Percentiles rank a stretch among this genome's conserved stretches.
Evolutionary conservation across 345 rosid species (phyloP).

Genomic region (Heritiera littoralis): DNA sequence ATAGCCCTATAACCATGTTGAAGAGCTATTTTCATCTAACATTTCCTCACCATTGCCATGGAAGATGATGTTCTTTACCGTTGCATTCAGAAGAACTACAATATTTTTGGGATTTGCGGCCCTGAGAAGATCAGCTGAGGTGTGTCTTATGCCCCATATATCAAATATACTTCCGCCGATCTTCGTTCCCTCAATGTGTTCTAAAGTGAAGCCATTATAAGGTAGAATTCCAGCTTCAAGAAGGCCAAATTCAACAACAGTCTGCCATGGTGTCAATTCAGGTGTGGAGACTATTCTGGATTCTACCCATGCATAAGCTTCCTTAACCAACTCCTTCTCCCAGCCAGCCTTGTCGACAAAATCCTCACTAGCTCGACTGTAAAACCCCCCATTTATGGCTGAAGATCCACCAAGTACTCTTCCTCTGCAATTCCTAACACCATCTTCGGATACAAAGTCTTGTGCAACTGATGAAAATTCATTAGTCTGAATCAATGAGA

Average conservation of each 20-base stretch:
- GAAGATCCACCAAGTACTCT: not conserved
- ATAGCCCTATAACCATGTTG: not conserved
- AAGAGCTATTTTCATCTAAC: not conserved
- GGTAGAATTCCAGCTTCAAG: constrained; percentile 78
- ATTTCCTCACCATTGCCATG: constrained; percentile 32
- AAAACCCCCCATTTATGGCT: not conserved
- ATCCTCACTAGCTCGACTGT: not conserved
- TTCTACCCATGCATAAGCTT: constrained; percentile 72
- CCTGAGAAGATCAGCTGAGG: constrained; percentile 71
- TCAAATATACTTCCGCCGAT: constrained; percentile 72
- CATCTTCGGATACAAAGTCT: constrained; percentile 42
- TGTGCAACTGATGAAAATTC: constrained; percentile 61
- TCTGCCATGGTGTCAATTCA: constrained; percentile 62
- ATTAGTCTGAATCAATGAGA: constrained; percentile 56
- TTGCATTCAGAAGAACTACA: constrained; percentile 60
- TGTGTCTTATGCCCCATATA: constrained; percentile 55
- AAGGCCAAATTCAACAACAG: constrained; percentile 55
- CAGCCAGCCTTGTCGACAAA: constrained; percentile 40
- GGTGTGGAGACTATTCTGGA: constrained; percentile 62
- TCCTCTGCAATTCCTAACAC: not conserved
- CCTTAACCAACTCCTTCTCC: constrained; percentile 57
- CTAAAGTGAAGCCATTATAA: constrained; percentile 62
- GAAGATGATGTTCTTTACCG: constrained; percentile 55
- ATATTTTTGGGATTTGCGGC: constrained; percentile 49
- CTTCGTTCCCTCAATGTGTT: constrained; percentile 70